phyloP scores from a whole-genome alignment of 2,329 filamentous ascomycete genomes.

The Penicillium sp. region DNA sequence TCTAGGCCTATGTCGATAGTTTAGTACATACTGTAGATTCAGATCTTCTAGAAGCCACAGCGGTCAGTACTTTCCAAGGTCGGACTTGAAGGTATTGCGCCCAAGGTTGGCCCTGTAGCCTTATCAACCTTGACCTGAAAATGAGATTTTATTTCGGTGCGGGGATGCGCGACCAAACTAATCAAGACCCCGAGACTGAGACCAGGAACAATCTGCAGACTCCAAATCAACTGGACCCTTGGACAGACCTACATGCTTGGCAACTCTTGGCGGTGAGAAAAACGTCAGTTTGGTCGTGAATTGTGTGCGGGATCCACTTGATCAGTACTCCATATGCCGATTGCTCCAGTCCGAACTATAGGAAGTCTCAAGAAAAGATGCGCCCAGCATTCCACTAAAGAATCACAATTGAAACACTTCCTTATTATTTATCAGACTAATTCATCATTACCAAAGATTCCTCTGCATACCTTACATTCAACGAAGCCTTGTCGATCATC shows the following conservation, averaged over 20 bases:
- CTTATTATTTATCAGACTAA: neutral
- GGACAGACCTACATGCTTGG: slow-evolving; percentile 3
- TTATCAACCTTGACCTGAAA: neutral
- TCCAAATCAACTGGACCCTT: neutral
- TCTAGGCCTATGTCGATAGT: too few relatives aligned
- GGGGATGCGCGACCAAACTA: neutral
- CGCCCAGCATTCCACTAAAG: too few relatives aligned
- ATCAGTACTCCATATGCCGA: neutral
- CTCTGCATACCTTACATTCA: neutral
- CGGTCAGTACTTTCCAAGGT: too few relatives aligned
- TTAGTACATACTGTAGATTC: too few relatives aligned
- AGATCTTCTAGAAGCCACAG: too few relatives aligned
- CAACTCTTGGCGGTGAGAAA: neutral
- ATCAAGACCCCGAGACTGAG: neutral
- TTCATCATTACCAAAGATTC: neutral
- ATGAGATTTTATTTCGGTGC: neutral
- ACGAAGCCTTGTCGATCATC: slow-evolving; percentile 6
- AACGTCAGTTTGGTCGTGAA: slow-evolving; percentile 8
- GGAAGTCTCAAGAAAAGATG: neutral
- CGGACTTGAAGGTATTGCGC: too few relatives aligned
- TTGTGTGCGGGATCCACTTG: slow-evolving; percentile 14
- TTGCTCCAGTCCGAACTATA: neutral
- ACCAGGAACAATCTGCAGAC: neutral
- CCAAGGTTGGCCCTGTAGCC: neutral
- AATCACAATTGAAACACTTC: neutral